Percentiles rank a stretch among this genome's conserved stretches.
Conservation (phyloP, 495 filamentous ascomycete species). For the Tuber brumale region DNA sequence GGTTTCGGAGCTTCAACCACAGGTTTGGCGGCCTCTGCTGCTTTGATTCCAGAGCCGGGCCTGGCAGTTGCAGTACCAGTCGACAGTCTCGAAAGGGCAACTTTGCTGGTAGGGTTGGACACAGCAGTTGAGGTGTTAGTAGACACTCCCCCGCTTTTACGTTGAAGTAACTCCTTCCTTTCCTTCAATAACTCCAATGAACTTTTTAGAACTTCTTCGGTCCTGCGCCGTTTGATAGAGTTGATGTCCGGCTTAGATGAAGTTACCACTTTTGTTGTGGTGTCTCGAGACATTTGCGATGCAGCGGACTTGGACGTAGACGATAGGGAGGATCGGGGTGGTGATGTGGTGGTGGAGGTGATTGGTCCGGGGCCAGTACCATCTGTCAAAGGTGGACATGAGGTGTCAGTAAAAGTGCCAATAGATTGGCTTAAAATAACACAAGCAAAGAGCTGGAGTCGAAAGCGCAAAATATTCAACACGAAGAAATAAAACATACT, state of each 20-base stretch:
- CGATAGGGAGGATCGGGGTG: conserved; percentile 14
- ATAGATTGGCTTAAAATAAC: conserved; percentile 18
- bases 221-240: conserved; percentile 33
- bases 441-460: conserved; percentile 8
- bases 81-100: conserved; percentile 20
- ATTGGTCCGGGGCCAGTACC: conserved; percentile 17
- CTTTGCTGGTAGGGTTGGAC: conserved; percentile 12
- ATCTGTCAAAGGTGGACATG: conserved; percentile 23
- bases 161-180: conserved; percentile 31
- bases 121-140: conserved; percentile 3
- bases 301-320: conserved; percentile 17
- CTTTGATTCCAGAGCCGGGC: conserved; percentile 12
- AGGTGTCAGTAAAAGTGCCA: conserved; percentile 24
- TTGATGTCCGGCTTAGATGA: conserved; percentile 32
- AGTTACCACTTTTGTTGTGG: conserved; percentile 18
- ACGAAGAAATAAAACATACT: conserved; percentile 18
- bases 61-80: conserved; percentile 16
- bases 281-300: conserved; percentile 16
- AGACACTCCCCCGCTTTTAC: conserved; percentile 14
- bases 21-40: conserved; percentile 23
- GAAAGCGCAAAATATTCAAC: conserved; percentile 4
- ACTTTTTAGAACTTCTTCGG: conserved; percentile 25
- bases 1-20: conserved; percentile 15
- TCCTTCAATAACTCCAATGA: conserved; percentile 32
- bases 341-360: conserved; percentile 16